Base-by-base conservation (phyloP, 106 monocot species). In the Apostasia ramifera region DNA sequence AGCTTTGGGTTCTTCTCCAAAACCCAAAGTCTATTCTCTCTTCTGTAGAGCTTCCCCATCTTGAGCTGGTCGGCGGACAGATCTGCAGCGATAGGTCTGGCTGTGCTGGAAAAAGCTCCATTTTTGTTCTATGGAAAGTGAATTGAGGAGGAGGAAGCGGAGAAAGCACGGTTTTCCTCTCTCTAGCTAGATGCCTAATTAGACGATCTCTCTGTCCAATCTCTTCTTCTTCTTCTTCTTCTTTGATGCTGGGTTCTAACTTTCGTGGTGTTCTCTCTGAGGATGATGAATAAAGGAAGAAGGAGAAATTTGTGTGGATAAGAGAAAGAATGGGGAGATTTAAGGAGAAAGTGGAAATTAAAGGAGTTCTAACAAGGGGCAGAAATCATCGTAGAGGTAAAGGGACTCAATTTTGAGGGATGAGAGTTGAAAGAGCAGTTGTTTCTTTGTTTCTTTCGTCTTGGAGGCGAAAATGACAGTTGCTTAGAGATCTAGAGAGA, bases 81-180 rank as follows among this genome's bases (percentile, higher is more conserved):
- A 85, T 85, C 67, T 85, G 85, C 40, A 85, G 59, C 26, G 85
- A 74, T 15, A 85, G 51, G 74, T 85, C 85, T 54, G 80, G 84
- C 38, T 84, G 80, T 10, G 76, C 70, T 10, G 81, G 85, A 51
- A 85, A 85, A 7, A 85, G 78, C 70, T 85, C 85, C 81, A 85
- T 85, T 8, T 26, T 9, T 51, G 7, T 51, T 51, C 9, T 26
- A 26, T 26, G 26, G 26, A 26, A 26, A 26, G 26, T 26, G 26
- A 26, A 26, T 26, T 26, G 26, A 26, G 26, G 26, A 26, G 26
- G 26, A 26, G 26, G 26, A 26, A 26, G 50, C 26, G n/a, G 26
- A 26, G 26, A 26, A 26, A 26, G 26, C 26, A 0, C 26, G 26
- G 0, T 26, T 26, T 26, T 26, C 26, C 4, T 14, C 26, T 26